Evolutionary conservation across 2,329 filamentous ascomycete genomes (phyloP).

Genomic region (Pochonia chlamydosporia): DNA sequence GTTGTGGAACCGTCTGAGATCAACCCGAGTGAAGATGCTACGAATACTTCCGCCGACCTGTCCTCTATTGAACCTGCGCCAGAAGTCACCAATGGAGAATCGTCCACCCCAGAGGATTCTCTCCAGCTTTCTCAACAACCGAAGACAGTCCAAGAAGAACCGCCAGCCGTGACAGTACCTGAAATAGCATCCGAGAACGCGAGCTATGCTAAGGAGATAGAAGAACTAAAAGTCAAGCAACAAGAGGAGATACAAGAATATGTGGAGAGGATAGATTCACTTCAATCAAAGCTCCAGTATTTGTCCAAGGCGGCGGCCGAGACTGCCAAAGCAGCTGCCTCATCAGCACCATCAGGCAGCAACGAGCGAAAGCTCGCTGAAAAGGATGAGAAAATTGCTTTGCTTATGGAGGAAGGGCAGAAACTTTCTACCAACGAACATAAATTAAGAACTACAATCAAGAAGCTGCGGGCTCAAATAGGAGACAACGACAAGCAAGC

Average conservation of each 20-base stretch:
- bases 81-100: neutral
- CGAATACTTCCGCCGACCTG: neutral
- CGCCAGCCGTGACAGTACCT: neutral
- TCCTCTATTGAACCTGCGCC: neutral
- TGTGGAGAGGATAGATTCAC: constrained; percentile 82
- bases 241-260: constrained; percentile 81
- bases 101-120: neutral
- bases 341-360: constrained; percentile 58
- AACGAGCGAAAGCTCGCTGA: constrained; percentile 76
- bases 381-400: constrained; percentile 83
- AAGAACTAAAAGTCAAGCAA: constrained; percentile 33
- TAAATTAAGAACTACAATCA: constrained; percentile 75
- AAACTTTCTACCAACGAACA: constrained; percentile 82
- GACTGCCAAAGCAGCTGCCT: constrained; percentile 62
- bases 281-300: constrained; percentile 88
- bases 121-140: neutral
- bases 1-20: neutral
- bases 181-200: neutral
- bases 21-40: neutral
- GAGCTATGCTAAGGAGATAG: constrained; percentile 14
- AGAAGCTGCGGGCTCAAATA: constrained; percentile 66
- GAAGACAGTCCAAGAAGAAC: neutral
- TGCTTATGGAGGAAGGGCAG: constrained; percentile 88
- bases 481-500: constrained; percentile 60
- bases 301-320: constrained; percentile 75